Base-by-base conservation (phyloP, 371 early-diverging fungal species). In the Saksenaea oblongispora region DNA sequence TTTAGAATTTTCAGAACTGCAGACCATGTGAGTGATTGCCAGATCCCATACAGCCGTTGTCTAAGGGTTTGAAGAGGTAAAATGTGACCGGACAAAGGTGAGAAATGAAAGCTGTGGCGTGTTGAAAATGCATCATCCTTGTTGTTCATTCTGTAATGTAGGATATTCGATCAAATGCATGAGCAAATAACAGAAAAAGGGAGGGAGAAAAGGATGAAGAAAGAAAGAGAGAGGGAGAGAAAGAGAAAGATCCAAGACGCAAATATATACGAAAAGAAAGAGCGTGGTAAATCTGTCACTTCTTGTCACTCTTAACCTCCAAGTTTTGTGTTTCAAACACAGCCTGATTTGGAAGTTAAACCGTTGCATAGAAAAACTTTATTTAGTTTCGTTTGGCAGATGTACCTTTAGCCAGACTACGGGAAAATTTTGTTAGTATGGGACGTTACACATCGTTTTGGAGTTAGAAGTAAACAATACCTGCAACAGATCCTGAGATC, bases 11-110 rank as follows among this genome's bases (percentile, higher is more conserved):
- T 76, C 54, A 70, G 68, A 15, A 73, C 53, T 3, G 73, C 61
- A 5, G 76, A 75, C 81, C 81, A 81, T 13, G 72, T 72, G 15
- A 78, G 34, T 5, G 73, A 70, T 44, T 73, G 53, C 76, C 78
- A 78, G 22, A 78, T 61, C 4, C 67, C 70, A n/a, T 31, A 41
- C 14, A 81, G 22, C 11, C 76, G 65, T 53, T 78, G 70, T 28
- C 56, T 61, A n/a, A 74, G 66, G 0, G 70, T 74, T 47, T 69
- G 67, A 14, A 81, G 37, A 26, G 81, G 76, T 34, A 74, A 57
- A 0, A 63, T 24, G 11, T 64, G 65, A 1, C 68, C 74, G 22
- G 81, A 63, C 9, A 73, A 71, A 8, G 76, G 63, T 13, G 75
- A 71, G 9, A 75, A 69, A 47, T 70, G 65, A 39, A 80, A 80